Base-by-base conservation (phyloP, 495 filamentous ascomycete genomes). In the Penicillium coffeae region DNA sequence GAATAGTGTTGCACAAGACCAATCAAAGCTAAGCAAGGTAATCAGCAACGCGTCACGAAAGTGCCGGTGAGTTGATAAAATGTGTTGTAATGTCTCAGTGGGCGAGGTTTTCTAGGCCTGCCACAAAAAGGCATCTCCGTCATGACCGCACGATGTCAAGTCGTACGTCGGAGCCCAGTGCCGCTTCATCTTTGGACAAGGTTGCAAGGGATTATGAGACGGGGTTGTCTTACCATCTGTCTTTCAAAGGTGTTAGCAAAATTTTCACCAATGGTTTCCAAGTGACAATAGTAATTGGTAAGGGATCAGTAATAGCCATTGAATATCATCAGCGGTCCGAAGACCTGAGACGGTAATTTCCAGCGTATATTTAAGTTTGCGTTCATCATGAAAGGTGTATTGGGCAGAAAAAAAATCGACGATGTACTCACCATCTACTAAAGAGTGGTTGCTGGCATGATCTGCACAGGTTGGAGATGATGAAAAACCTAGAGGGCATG, bases 71-170 rank as follows among this genome's bases (percentile, higher is more conserved):
- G 52, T 59, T 42, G 43, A 55, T 50, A 38, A 56, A 42, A 50
- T 51, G 45, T 32, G 42, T 48, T 49, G 42, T 21, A 34, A 36
- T 46, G 64, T 74, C 69, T 97, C 93, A 98, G 93, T 90, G 88
- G 91, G 89, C 90, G 81, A 95, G 91, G 93, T 96, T 98, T 98
- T 96, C 92, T 96, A 96, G 89, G 93, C 92, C 91, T 95, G 89
- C 89, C 91, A 66, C 89, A 88, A 89, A 82, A 80, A 45, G 90
- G 89, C 89, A 75, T 93, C 73, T 95, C 89, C 83, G 74, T 90
- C 88, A 90, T 76, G 71, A 73, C 70, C 71, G 71, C 56, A 65
- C 66, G 65, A 71, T 66, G 59, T 74, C 57, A 55, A 59, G 51
- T 30, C 68, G 64, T 75, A 70, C 72, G 70, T 97, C 92, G 89